phyloP scores from a whole-genome alignment of 2,329 filamentous ascomycete species.

The Pseudomassariella vexata region DNA sequence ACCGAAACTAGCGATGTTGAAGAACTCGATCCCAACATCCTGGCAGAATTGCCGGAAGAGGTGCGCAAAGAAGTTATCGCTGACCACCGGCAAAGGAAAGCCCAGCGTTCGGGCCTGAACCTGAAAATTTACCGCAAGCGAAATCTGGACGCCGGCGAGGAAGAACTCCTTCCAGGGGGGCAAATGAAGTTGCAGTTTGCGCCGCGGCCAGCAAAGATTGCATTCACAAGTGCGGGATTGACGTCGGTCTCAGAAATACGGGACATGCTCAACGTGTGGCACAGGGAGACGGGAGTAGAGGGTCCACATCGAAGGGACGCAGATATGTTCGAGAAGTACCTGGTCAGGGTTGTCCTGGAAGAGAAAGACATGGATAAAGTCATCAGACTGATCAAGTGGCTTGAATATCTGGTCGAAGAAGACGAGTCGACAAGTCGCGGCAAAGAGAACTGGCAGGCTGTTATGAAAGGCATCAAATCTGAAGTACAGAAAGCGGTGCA shows the following conservation, averaged over 20 bases:
- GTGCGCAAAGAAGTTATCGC: constrained; percentile 72
- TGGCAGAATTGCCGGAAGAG: constrained; percentile 77
- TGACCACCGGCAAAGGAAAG: constrained; percentile 63
- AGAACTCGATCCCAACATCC: constrained; percentile 64
- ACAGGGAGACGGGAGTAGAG: constrained; percentile 61
- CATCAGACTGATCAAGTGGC: constrained; percentile 63
- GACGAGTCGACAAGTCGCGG: constrained; percentile 16
- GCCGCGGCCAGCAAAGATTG: constrained; percentile 35
- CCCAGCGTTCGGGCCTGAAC: constrained; percentile 47
- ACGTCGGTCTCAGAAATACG: constrained; percentile 56
- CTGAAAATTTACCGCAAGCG: constrained; percentile 26
- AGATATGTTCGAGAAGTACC: constrained; percentile 65
- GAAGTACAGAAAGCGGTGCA: constrained; percentile 50
- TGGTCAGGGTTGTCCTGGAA: constrained; percentile 64
- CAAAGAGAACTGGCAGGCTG: constrained; percentile 39
- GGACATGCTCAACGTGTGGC: constrained; percentile 71
- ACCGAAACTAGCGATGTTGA: constrained; percentile 29
- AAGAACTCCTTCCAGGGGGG: constrained; percentile 19
- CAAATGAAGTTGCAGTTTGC: constrained; percentile 43
- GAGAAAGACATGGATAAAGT: constrained; percentile 77
- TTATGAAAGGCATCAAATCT: constrained; percentile 36
- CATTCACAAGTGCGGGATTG: constrained; percentile 37
- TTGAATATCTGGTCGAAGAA: constrained; percentile 42
- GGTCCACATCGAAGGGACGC: constrained; percentile 79
- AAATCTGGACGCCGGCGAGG: constrained; percentile 10